Percentiles rank a stretch among this genome's conserved stretches.
phyloP scores from a whole-genome alignment of 345 rosid species.

The Boechera divaricarpa region DNA sequence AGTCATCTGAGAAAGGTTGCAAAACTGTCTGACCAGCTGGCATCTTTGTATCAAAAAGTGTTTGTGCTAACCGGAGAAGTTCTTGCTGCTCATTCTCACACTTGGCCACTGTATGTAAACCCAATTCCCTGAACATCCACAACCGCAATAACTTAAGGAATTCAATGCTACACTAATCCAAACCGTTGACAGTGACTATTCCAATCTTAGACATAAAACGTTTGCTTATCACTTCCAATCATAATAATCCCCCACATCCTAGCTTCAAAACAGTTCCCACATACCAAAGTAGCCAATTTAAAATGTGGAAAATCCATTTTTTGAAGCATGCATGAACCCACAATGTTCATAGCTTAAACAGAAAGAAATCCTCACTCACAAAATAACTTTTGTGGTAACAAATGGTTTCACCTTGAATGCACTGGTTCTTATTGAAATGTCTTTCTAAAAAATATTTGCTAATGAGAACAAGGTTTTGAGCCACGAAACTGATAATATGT shows the following conservation, averaged over 20 bases:
- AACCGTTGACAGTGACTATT: background rate
- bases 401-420: slow-evolving; percentile 11
- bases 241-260: background rate
- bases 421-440: background rate
- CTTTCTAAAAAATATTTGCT: slow-evolving; percentile 5
- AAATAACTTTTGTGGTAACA: background rate
- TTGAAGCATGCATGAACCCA: background rate
- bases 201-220: slow-evolving; percentile 5
- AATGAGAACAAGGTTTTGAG: background rate
- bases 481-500: slow-evolving; percentile 5
- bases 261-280: background rate
- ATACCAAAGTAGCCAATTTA: background rate
- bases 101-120: slow-evolving; percentile 66
- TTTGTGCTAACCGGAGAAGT: slow-evolving; percentile 72
- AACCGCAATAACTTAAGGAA: slow-evolving; percentile 1
- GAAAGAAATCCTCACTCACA: background rate
- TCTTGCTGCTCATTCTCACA: slow-evolving; percentile 75
- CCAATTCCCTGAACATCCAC: slow-evolving; percentile 69
- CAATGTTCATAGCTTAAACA: background rate
- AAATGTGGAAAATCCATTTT: background rate
- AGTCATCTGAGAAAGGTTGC: slow-evolving; percentile 88
- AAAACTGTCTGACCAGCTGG: slow-evolving; percentile 81
- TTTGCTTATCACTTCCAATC: slow-evolving; percentile 5
- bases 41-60: slow-evolving; percentile 85
- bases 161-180: slow-evolving; percentile 8